Base-by-base conservation (phyloP, 495 filamentous ascomycete species). In the Penicillium bovifimosum region DNA sequence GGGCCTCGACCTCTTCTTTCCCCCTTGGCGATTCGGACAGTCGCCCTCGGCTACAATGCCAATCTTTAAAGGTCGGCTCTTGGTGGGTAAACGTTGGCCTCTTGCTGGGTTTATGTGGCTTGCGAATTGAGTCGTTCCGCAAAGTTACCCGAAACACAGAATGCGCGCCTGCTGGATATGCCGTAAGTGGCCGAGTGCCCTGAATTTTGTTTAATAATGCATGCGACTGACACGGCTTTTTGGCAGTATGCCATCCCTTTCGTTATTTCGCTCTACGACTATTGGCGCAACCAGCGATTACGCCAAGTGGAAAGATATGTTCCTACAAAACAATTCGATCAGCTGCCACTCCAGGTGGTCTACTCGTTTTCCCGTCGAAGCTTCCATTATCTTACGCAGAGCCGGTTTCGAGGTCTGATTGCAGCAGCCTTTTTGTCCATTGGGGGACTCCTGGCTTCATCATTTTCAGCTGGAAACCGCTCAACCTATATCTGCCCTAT, bases 401-500 rank as follows among this genome's bases (percentile, higher is more conserved):
- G 65, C 16, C 61, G 53, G 24, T 33, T 51, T 6, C 60, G 64
- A 53, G 71, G 73, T 26, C 26, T 77, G 8, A 57, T 73, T 45
- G 63, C 70, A 2, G 64, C 70, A 5, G 20, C 50, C 3, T 61
- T 75, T 14, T 52, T 79, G 8, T 57, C 61, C 16, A 29, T 62
- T 10, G 66, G 65, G 14, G 71, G 71, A 0, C 52, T 59, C 26
- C 35, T 68, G 28, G 56, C 61, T 29, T 52, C 61, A 9, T 63
- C 59, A 1, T 63, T 71, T 6, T 47, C 56, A 0, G 49, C 51
- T 20, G 69, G 66, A 20, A 60, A 56, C 16, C 64, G 61, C 14
- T 78, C 77, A 11, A 77, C 71, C 1, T 77, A 74, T 49, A 74
- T 80, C 26, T 80, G 77, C 54, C 68, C 75, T 16, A 59, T 68